Conservation (phyloP, 1,284 basidiomycete genomes). For the Austroboletus niveus region DNA sequence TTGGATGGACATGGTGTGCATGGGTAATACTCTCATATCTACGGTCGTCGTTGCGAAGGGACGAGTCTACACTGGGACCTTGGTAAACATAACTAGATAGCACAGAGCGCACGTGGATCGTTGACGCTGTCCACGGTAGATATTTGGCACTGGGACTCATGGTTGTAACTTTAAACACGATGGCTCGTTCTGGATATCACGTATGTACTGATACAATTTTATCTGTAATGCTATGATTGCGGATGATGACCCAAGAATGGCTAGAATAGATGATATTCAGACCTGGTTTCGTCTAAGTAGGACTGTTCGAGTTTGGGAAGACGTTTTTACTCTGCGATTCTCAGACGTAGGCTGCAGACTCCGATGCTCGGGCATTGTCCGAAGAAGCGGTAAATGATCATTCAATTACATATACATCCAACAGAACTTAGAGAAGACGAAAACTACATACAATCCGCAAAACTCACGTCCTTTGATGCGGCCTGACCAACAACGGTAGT, state of each 20-base stretch:
- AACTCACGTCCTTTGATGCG: not conserved
- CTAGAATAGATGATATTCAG: too few relatives aligned
- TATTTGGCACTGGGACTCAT: slow-evolving; percentile 5
- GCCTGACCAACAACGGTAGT: not conserved
- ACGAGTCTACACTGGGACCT: not conserved
- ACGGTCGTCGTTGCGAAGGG: not conserved
- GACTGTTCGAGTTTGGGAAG: too few relatives aligned
- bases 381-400: too few relatives aligned
- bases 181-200: slow-evolving; percentile 9
- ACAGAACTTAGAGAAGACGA: too few relatives aligned
- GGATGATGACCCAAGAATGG: not conserved
- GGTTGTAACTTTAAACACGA: slow-evolving; percentile 18
- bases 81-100: not conserved
- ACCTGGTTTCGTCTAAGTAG: too few relatives aligned
- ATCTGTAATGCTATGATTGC: slow-evolving; percentile 15
- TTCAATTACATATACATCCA: too few relatives aligned
- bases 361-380: too few relatives aligned
- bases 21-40: not conserved
- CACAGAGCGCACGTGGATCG: slow-evolving; percentile 13
- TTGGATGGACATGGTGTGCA: not conserved
- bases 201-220: slow-evolving; percentile 13
- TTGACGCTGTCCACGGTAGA: slow-evolving; percentile 8
- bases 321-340: too few relatives aligned
- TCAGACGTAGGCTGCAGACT: too few relatives aligned
- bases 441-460: too few relatives aligned